Base-by-base conservation (phyloP, 768 basidiomycete species). In the Sporobolomyces roseus region DNA sequence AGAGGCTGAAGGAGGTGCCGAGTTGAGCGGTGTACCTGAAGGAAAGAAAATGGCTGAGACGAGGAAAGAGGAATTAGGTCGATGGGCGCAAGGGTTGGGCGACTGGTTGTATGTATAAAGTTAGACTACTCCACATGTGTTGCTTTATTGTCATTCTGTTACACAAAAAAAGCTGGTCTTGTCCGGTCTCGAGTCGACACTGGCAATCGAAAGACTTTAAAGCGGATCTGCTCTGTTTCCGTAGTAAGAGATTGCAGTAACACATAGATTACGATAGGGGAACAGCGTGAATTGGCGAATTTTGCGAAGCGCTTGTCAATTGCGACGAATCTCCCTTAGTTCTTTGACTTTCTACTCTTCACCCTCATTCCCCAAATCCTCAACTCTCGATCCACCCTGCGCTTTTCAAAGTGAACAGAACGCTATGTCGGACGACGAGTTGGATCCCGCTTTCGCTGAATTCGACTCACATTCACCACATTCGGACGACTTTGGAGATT, bases 1-100 rank as follows among this genome's bases (percentile, higher is more conserved):
- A 17, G 3, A 45, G 30, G 75, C 63, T 5, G 75, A 76, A 48
- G 75, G 74, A 2, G 75, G 75, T 29, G 55, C 45, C 1, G 74
- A 76, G 59, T 36, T 21, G 14, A 66, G 30, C 38, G 55, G 29
- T 2, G 46, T 74, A 0, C 75, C 75, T 0, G 54, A 38, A 9
- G 16, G 23, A 16, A 63, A 53, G 46, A 63, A 68, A 50, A 74
- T 76, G 46, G 56, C 59, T 17, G 59, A 53, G 41, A 48, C 53
- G 16, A 7, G 30, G 13, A 61, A 65, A 41, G 61, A 49, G 25
- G 74, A 66, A n/a, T 56, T 76, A 43, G 54, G 32, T 9, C 19
- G 29, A 29, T 74, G 73, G 71, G 75, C 74, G 1, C 50, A 66
- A 35, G 30, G 14, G 7, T 41, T 52, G 6, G 61, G 65, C 17